Base-by-base conservation (phyloP, 164 flowering plant genomes). In the Kalanchoe fedtschenkoi region DNA sequence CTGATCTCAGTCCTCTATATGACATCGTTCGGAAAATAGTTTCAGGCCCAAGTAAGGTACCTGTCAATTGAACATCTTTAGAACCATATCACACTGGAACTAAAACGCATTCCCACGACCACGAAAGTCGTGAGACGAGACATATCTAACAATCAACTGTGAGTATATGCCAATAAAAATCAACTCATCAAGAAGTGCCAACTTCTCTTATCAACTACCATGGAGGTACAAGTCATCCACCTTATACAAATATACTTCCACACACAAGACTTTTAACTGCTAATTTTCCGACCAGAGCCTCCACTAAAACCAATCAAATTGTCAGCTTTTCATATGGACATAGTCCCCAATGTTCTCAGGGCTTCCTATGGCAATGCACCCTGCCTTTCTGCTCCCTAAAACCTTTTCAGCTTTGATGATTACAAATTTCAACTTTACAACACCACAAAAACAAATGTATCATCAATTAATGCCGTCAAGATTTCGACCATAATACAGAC, bases 1-100 rank as follows among this genome's bases (percentile, higher is more conserved):
- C 61, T 60, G 78, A 78, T 63, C 70, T 32, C 41, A 67, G 71
- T 35, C 86, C 70, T 71, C 88, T 78, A 53, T 71, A 71, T 65
- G 81, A 60, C 91, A 84, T 88, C 60, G 51, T 11, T 62, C 62
- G 46, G 51, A 16, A 3, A 58, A 6, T 9, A 58, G 61, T 24
- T 11, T 5, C 3, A 26, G 14, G 4, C 2, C 56, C 32, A 2
- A 26, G 5, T 51, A 17, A 11, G 56, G 17, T 10, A 51, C 32
- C 32, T 24, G 17, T n/a, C n/a, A n/a, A n/a, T n/a, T n/a, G n/a
- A n/a, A n/a, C n/a, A n/a, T n/a, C n/a, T n/a, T n/a, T n/a, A n/a
- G n/a, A n/a, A n/a, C n/a, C n/a, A n/a, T n/a, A n/a, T n/a, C n/a
- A n/a, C n/a, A n/a, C n/a, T n/a, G n/a, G n/a, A n/a, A n/a, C n/a